These are phyloP conservation scores for Plasmodium knowlesi DNA, from an alignment of 169 alveolate genomes.

Conservation along the genomic window DNA sequence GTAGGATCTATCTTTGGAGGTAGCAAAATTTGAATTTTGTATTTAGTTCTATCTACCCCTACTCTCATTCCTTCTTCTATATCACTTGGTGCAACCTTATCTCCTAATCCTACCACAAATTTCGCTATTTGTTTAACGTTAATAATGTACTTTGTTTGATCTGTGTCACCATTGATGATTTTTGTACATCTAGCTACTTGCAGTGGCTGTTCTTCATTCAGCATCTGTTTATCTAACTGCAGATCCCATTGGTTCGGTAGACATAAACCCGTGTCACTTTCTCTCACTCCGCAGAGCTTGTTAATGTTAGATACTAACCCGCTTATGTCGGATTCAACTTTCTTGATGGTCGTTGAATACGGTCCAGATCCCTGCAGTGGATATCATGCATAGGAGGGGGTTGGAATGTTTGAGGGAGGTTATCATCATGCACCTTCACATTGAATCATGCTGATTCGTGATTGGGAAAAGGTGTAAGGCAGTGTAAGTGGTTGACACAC, in stretches of 20 bases:
- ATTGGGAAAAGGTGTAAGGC: background rate
- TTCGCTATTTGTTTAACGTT: slow-evolving; percentile 98
- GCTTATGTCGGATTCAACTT: slow-evolving; percentile 84
- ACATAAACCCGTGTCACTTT: slow-evolving; percentile 99
- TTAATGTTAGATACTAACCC: slow-evolving; percentile 80
- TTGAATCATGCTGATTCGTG: background rate
- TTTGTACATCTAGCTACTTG: slow-evolving; percentile 99
- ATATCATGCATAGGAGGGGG: background rate
- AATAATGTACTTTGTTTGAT: slow-evolving; percentile 96
- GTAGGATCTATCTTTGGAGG: slow-evolving; percentile 99
- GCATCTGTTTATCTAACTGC: slow-evolving; percentile 95
- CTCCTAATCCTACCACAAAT: slow-evolving; percentile 98
- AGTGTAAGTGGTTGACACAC: background rate
- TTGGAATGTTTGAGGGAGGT: background rate
- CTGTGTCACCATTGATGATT: slow-evolving; percentile 97
- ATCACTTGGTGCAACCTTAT: slow-evolving; percentile 99
- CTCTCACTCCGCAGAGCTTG: slow-evolving; percentile 92
- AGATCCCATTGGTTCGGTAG: slow-evolving; percentile 99
- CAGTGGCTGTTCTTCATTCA: slow-evolving; percentile 96
- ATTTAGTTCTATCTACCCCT: slow-evolving; percentile 96
- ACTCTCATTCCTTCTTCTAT: slow-evolving; percentile 99
- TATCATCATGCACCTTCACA: background rate
- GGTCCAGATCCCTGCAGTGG: slow-evolving; percentile 86
- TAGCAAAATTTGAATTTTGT: slow-evolving; percentile 96
- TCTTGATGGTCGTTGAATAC: slow-evolving; percentile 79